Evolutionary conservation across 768 basidiomycete species (phyloP).

Genomic region (Mycena polygramma): DNA sequence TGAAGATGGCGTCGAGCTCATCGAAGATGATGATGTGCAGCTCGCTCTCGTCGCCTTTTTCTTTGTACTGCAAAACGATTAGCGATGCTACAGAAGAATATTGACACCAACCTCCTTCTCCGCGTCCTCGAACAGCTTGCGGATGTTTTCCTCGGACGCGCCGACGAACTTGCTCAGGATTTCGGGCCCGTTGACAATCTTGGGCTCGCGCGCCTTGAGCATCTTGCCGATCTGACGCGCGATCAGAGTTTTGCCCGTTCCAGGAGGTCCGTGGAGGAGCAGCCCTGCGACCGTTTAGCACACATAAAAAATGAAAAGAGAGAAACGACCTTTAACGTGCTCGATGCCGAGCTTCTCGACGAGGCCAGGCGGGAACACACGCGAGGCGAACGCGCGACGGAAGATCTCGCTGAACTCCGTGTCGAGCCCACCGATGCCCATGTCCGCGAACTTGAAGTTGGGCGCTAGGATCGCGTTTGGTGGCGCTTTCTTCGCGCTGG

Average conservation of each 20-base stretch:
- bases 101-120: constrained; percentile 84
- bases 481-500: constrained; percentile 89
- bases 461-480: constrained; percentile 96
- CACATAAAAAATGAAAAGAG: neutral
- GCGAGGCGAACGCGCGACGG: constrained; percentile 97
- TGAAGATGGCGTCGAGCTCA: constrained; percentile 98
- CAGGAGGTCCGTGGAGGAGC: constrained; percentile 94
- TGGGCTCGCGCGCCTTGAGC: constrained; percentile 97
- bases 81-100: neutral
- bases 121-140: constrained; percentile 97
- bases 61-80: constrained; percentile 79
- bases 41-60: constrained; percentile 96
- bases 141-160: constrained; percentile 96
- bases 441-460: constrained; percentile 99
- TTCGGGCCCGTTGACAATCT: constrained; percentile 98
- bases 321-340: constrained; percentile 87
- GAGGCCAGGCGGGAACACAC: constrained; percentile 97
- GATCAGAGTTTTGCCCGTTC: constrained; percentile 98
- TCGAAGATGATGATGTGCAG: constrained; percentile 99
- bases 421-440: constrained; percentile 99
- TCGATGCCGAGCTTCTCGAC: constrained; percentile 98
- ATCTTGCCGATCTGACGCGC: constrained; percentile 99
- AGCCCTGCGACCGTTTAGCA: constrained; percentile 54
- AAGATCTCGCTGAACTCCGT: constrained; percentile 96
- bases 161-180: constrained; percentile 98